Evolutionary conservation across 2,329 filamentous ascomycete genomes (phyloP), one percentile per base, ranked within the genome.

Genomic region (Thielaviopsis ethacetica): DNA sequence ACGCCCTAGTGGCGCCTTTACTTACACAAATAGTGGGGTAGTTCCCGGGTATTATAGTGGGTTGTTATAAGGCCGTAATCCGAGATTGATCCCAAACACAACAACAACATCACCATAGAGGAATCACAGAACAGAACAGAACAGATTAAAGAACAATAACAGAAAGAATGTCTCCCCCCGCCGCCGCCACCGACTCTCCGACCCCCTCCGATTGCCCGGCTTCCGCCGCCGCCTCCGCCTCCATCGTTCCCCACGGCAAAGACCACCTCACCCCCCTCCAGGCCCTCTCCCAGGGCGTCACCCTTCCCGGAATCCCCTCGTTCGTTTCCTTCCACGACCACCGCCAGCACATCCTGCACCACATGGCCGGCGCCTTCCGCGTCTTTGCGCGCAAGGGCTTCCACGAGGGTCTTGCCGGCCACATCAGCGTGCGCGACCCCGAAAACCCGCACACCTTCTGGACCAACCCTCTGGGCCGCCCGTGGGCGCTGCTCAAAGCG

Each of bases 401-500:
- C 62, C 66, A 72, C 38, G 75, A 76, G 62, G 74, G 75, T 1
- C 67, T 71, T 59, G 73, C 72, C 44, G 75, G 75, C 1, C 74
- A 76, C 64, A 76, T 76, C 60, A 74, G 71, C 53, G 62, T 74
- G 24, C 63, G 69, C n/a, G 70, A 71, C 57, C 69, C 70, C 10
- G 64, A 70, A 5, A 58, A 66, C 1, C 66, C 67, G 13, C 65
- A 70, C 3, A 69, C 68, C 0, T 72, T 72, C 65, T 72, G 70
- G 70, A 71, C 71, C 26, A 75, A 87, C 80, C 71, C 83, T 70
- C 59, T 86, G 0, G 82, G 80, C 1, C 73, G 76, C 15, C 82
- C 86, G 67, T 88, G 86, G 65, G 83, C 76, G 4, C 69, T 83
- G 61, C 72, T 87, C 55, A 81, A 78, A 62, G 81, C 82, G 0